phyloP scores from a whole-genome alignment of 2,329 filamentous ascomycete species.

The Xylaria sp. region DNA sequence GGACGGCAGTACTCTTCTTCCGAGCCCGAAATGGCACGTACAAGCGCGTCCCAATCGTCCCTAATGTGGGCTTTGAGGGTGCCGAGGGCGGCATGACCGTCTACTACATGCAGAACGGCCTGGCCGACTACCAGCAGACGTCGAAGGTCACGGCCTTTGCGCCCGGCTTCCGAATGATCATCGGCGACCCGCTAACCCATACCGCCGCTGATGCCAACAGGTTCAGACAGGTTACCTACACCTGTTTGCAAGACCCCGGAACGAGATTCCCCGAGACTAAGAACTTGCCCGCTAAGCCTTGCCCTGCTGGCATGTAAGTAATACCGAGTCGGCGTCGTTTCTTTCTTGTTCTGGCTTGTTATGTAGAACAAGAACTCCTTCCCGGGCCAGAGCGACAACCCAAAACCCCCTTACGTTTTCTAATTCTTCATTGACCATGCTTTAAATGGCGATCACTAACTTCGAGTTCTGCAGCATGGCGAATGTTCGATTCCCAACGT shows the following conservation, averaged over 20 bases:
- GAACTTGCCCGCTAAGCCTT: slow-evolving; percentile 53
- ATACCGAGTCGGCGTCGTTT: not conserved
- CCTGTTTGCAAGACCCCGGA: slow-evolving; percentile 54
- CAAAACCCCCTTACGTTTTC: not conserved
- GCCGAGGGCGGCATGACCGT: slow-evolving; percentile 57
- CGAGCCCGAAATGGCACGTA: slow-evolving; percentile 46
- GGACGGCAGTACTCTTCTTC: slow-evolving; percentile 48
- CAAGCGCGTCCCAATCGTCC: slow-evolving; percentile 47
- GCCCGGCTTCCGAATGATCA: slow-evolving; percentile 59
- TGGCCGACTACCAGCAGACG: slow-evolving; percentile 49
- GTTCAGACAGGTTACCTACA: slow-evolving; percentile 58
- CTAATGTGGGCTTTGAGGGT: slow-evolving; percentile 45
- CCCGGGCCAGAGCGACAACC: not conserved
- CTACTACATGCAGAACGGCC: slow-evolving; percentile 55
- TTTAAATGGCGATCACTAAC: slow-evolving; percentile 14
- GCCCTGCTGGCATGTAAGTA: slow-evolving; percentile 52
- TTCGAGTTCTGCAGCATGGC: slow-evolving; percentile 46
- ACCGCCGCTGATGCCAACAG: slow-evolving; percentile 51
- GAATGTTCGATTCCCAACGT: slow-evolving; percentile 60
- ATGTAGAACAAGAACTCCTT: not conserved
- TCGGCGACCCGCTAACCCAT: slow-evolving; percentile 53
- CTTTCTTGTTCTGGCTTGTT: not conserved
- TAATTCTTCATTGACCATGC: not conserved
- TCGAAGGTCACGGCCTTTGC: slow-evolving; percentile 58
- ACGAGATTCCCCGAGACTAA: slow-evolving; percentile 54